These are phyloP conservation scores for Erodium maritimum DNA, from an alignment of 345 rosid species.

Conservation along the genomic window DNA sequence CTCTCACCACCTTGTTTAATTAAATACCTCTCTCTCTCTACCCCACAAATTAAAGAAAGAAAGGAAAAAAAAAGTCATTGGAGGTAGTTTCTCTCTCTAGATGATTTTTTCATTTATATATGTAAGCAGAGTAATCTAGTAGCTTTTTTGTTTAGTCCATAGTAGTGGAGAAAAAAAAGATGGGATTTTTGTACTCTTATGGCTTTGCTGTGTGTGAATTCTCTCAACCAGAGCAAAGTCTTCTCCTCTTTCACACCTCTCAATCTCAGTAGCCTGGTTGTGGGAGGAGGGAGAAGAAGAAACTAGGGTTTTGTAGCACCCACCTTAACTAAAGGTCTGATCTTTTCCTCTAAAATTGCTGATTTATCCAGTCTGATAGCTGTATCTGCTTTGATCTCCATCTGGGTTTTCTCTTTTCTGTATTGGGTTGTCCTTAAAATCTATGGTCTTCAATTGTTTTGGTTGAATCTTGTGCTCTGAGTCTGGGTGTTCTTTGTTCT, in stretches of 20 bases:
- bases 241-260: slow-evolving; percentile 78
- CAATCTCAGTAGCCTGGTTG: slow-evolving; percentile 23
- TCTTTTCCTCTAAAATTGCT: background rate
- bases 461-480: slow-evolving; percentile 12
- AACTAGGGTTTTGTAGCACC: slow-evolving; percentile 50
- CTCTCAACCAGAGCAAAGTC: slow-evolving; percentile 31
- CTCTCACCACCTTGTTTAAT: no score
- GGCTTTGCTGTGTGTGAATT: slow-evolving; percentile 37
- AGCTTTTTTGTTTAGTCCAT: background rate
- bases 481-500: slow-evolving; percentile 6
- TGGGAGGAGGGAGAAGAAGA: slow-evolving; percentile 11
- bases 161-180: slow-evolving; percentile 3
- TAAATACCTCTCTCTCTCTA: slow-evolving; percentile 1
- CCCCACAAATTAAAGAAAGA: slow-evolving; percentile 1
- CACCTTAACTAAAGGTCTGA: slow-evolving; percentile 23
- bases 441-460: background rate
- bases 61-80: background rate
- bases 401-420: slow-evolving; percentile 10
- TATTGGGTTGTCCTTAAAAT: no score
- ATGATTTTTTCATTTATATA: background rate
- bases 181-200: slow-evolving; percentile 32
- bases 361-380: slow-evolving; percentile 4
- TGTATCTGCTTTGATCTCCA: slow-evolving; percentile 4
- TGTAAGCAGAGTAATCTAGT: slow-evolving; percentile 2
- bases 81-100: slow-evolving; percentile 1